These are phyloP conservation scores for Atkinsonella hypoxylon DNA, from an alignment of 2,329 filamentous ascomycete genomes.

Conservation along the genomic window DNA sequence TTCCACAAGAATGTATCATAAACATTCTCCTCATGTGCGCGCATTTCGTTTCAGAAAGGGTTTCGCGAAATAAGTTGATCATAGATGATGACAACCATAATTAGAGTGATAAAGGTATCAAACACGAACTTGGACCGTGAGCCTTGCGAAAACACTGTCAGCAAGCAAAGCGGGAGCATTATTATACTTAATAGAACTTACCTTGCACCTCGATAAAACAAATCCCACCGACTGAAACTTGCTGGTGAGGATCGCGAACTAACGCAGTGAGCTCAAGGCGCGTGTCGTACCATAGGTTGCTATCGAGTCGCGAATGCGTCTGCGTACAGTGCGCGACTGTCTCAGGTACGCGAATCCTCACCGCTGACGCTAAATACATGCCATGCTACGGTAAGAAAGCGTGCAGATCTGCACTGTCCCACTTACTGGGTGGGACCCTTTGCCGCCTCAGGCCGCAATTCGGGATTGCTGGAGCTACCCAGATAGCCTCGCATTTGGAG, in stretches of 20 bases:
- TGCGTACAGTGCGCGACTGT: slow-evolving; percentile 7
- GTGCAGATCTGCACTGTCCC: slow-evolving; percentile 1
- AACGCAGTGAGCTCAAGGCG: not conserved
- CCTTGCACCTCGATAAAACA: slow-evolving; percentile 1
- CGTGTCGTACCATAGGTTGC: slow-evolving; percentile 1
- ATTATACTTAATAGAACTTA: not conserved
- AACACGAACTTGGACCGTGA: slow-evolving; percentile 7
- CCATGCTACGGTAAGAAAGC: not conserved
- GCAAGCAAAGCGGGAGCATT: not conserved
- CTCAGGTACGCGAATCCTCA: not conserved
- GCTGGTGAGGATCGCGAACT: slow-evolving; percentile 1
- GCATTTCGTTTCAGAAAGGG: slow-evolving; percentile 19
- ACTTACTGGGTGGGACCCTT: not conserved
- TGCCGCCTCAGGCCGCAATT: slow-evolving; percentile 14
- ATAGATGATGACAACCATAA: slow-evolving; percentile 14
- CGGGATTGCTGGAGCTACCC: not conserved
- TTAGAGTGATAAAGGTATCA: slow-evolving; percentile 4
- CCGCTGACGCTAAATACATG: not conserved
- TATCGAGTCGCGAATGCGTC: slow-evolving; percentile 1
- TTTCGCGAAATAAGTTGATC: slow-evolving; percentile 12
- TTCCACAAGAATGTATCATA: slow-evolving; percentile 12
- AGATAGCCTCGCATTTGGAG: not conserved
- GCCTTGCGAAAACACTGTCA: slow-evolving; percentile 5
- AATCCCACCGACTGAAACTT: slow-evolving; percentile 2
- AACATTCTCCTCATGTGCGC: slow-evolving; percentile 7